These are phyloP conservation scores for Senna tora DNA, from an alignment of 306 rosid genomes.

Conservation along the genomic window DNA sequence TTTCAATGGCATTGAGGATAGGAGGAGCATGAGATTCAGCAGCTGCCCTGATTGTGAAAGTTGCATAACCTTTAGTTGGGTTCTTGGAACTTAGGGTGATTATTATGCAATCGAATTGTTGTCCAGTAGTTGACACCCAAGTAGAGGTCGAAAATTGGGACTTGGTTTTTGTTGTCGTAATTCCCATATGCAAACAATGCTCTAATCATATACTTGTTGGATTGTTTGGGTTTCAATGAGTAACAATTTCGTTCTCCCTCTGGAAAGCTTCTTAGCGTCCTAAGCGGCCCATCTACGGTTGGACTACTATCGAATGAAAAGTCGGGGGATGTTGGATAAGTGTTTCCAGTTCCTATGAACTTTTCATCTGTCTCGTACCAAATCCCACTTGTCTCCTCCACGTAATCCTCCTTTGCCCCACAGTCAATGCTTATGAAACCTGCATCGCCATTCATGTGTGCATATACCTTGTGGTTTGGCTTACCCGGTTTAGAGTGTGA, in stretches of 20 bases:
- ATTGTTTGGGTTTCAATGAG: not conserved
- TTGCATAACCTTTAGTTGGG: not conserved
- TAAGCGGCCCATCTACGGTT: not conserved
- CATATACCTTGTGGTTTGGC: no score
- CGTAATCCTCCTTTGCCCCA: not conserved
- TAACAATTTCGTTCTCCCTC: not conserved
- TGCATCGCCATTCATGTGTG: not conserved
- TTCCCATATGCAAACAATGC: not conserved
- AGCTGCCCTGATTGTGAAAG: not conserved
- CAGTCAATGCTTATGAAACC: not conserved
- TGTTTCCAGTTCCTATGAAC: not conserved
- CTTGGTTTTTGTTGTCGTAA: not conserved
- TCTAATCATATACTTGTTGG: not conserved
- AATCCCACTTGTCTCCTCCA: not conserved
- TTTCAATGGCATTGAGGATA: constrained; percentile 47
- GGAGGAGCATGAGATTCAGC: constrained; percentile 42
- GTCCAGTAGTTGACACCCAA: not conserved
- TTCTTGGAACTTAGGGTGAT: not conserved
- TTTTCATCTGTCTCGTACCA: not conserved
- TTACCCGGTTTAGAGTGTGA: no score
- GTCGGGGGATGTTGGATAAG: not conserved
- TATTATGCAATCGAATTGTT: not conserved
- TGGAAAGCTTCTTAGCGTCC: not conserved
- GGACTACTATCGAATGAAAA: not conserved
- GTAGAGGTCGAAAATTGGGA: not conserved